Conservation (phyloP, 805 yeast species). For the Ogataea chonburiensis region DNA sequence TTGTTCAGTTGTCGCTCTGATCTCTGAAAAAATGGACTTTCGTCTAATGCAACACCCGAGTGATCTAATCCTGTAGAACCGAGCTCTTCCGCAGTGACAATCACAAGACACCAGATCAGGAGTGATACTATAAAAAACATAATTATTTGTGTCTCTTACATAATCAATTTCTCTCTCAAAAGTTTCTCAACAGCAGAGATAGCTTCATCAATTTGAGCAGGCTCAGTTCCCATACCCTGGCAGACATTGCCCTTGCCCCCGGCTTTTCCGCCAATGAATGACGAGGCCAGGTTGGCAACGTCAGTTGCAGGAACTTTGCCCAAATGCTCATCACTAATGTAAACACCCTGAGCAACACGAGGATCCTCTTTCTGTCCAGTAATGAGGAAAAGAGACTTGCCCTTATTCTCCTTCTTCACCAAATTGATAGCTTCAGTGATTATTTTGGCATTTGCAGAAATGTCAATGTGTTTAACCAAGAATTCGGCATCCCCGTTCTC, state of each 20-base stretch:
- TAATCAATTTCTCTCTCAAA: constrained; percentile 54
- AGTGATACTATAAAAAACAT: constrained; percentile 5
- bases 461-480: constrained; percentile 66
- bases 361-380: constrained; percentile 60
- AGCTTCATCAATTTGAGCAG: constrained; percentile 68
- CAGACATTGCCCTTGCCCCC: constrained; percentile 97
- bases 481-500: constrained; percentile 50
- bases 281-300: constrained; percentile 68
- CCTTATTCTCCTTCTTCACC: constrained; percentile 73
- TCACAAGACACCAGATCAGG: constrained; percentile 1
- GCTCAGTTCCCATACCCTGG: constrained; percentile 94
- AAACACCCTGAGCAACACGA: constrained; percentile 95
- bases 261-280: constrained; percentile 89
- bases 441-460: constrained; percentile 86
- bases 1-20: constrained; percentile 1
- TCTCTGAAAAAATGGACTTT: no score
- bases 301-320: constrained; percentile 69
- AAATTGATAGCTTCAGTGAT: constrained; percentile 88
- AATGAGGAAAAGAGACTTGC: constrained; percentile 73
- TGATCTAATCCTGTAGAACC: no score
- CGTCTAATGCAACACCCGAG: no score
- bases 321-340: constrained; percentile 69
- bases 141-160: constrained; percentile 14
- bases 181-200: constrained; percentile 63
- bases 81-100: neutral